Base-by-base conservation (phyloP, 805 yeast genomes). In the Ogataea naganishii region DNA sequence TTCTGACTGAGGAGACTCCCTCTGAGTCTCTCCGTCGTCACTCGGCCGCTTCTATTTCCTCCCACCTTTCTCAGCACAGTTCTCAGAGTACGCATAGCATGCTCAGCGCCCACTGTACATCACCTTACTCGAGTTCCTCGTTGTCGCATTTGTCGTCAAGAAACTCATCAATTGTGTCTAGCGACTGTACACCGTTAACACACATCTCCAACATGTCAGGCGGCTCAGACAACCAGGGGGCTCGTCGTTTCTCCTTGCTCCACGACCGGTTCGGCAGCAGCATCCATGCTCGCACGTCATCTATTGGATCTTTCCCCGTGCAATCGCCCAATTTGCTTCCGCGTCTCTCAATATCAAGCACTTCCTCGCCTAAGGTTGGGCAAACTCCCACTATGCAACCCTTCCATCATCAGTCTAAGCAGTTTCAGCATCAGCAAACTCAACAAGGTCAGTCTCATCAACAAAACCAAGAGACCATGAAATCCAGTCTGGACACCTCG, bases 21-120 rank as follows among this genome's bases (percentile, higher is more conserved):
- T 30, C 34, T 8, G 43, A 40, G 22, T 47, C 51, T 4, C 20
- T 38, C 7, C 44, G 58, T 24, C 46, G 58, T 33, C 57, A 52
- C 30, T 53, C 58, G 7, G 56, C 53, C 8, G 57, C 58, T 10
- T 46, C 55, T 6, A 41, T 50, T 6, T 40, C 40, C 3, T 34
- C 42, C 10, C 16, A 21, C 19, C 14, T 19, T 20, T 30, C 24
- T 11, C 31, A 28, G 14, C 14, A 16, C 8, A n/a, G n/a, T n/a
- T n/a, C 30, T 14, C 19, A 21, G 31, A 24, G 15, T 22, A 17
- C 19, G 33, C 15, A 24, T 30, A 10, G 26, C 37, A 12, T 8
- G 18, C 2, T 23, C 35, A 19, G 12, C 23, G 20, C 10, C 35
- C 5, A n/a, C 27, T 34, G 24, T 21, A 39, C 41, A 6, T 41